These are phyloP conservation scores for Chaetomium tenue DNA, from an alignment of 495 filamentous ascomycete species.

Conservation along the genomic window DNA sequence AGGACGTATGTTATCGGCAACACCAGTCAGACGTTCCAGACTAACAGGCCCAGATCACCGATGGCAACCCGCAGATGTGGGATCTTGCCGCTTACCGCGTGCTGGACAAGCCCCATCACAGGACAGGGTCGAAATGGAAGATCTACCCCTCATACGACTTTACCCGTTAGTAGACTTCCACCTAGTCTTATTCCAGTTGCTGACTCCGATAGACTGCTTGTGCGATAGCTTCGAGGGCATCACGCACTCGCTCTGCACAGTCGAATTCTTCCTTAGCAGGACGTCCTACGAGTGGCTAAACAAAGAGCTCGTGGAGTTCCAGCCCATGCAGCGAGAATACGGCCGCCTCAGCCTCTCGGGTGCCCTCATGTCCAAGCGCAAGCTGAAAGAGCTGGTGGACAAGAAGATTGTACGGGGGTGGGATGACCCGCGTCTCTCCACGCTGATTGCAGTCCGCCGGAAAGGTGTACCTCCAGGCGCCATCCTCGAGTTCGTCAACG, in stretches of 20 bases:
- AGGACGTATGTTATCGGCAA: conserved; percentile 45
- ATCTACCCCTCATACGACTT: conserved; percentile 94
- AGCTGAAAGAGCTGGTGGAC: conserved; percentile 73
- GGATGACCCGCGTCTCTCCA: conserved; percentile 89
- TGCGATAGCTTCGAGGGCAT: conserved; percentile 86
- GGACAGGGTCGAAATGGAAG: conserved; percentile 71
- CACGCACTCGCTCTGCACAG: conserved; percentile 86
- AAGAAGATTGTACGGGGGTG: conserved; percentile 72
- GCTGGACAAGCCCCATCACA: conserved; percentile 64
- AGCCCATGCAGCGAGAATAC: conserved; percentile 79
- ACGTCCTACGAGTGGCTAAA: conserved; percentile 89
- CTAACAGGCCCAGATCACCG: conserved; percentile 35
- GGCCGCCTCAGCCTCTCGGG: conserved; percentile 79
- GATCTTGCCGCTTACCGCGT: conserved; percentile 80
- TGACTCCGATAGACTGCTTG: conserved; percentile 56
- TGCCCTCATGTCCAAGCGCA: conserved; percentile 80
- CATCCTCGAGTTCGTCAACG: conserved; percentile 81
- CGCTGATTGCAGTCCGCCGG: conserved; percentile 77
- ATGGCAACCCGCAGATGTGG: conserved; percentile 70
- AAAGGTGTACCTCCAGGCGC: conserved; percentile 84
- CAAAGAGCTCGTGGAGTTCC: conserved; percentile 63
- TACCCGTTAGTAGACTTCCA: conserved; percentile 40
- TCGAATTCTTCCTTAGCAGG: conserved; percentile 73
- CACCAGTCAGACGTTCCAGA: neutral
- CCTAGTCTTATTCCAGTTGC: neutral